Base-by-base conservation (phyloP, 2,329 filamentous ascomycete genomes). In the Orbilia oligospora region DNA sequence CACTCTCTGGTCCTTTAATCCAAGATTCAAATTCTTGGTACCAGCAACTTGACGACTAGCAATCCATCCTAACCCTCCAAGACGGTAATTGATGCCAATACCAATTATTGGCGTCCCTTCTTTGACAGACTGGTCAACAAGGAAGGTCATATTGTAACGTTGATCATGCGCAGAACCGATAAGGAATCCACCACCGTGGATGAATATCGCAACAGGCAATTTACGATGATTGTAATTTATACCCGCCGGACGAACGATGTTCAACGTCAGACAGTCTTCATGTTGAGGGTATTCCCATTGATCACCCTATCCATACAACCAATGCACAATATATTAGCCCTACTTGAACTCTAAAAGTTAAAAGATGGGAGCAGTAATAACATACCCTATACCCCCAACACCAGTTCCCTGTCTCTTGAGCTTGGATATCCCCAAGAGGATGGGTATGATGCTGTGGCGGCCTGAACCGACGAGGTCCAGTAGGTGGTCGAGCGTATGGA, bases 111-210 rank as follows among this genome's bases (percentile, higher is more conserved):
- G 88, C 80, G 88, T 86, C 41, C 85, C 85, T 22, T 88, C 86
- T 1, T 86, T 83, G 48, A 88, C 86, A 2, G 87, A 86, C 22
- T 87, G 86, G 51, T 86, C 83, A 5, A 92, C 88, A 48, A 91
- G 87, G 78, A 87, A 88, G 12, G 87, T 88, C 72, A 90, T 84
- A 81, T 92, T 91, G 82, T 92, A 92, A 63, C 89, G 87, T 5
- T 87, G 85, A 77, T 90, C 88, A 77, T 84, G 84, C 81, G 80
- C 86, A 82, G 82, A 86, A 0, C 89, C 89, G 24, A 85, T 84
- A 61, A 85, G 86, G 3, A 89, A 85, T 0, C 87, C 88, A 33
- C 88, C 88, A 12, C 65, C 83, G 51, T 84, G 83, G 27, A 84
- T 83, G 83, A 83, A 83, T 8, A 84, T 51, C 76, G 83, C 75